Conservation (phyloP, 257 asterid species). For the Nicotiana benthamiana region DNA sequence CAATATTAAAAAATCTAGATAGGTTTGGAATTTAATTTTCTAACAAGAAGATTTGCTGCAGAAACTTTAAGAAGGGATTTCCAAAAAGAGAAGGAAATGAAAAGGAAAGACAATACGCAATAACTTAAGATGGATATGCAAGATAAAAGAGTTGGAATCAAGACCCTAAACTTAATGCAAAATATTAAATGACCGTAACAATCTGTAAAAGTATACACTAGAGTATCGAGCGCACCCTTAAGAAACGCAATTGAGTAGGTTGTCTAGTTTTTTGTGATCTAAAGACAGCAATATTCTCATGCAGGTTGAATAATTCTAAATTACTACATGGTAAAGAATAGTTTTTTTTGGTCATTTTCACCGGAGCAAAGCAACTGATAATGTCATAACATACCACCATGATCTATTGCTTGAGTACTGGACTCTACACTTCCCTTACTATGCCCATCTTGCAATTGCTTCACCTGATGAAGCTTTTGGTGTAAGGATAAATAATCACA, state of each 20-base stretch:
- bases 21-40: background rate
- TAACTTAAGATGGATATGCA: background rate
- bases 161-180: too few species aligned
- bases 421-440: slow-evolving; percentile 12
- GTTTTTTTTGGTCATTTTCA: slow-evolving; percentile 2
- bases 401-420: slow-evolving; percentile 1
- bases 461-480: slow-evolving; percentile 24
- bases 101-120: background rate
- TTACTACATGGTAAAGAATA: background rate
- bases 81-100: background rate
- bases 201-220: background rate
- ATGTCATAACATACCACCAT: slow-evolving; percentile 20
- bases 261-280: background rate
- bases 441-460: slow-evolving; percentile 36
- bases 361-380: background rate
- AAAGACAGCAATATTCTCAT: background rate
- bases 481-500: slow-evolving; percentile 9
- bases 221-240: background rate
- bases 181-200: background rate
- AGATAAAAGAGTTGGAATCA: too few species aligned
- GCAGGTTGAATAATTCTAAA: background rate
- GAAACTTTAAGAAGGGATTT: background rate
- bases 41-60: background rate
- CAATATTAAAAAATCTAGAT: background rate
- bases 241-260: background rate